A percentile compares a stretch with the other conserved stretches of the same genome.
These are phyloP conservation scores for Parietichytrium sp. DNA, from an alignment of 108 stramenopile species.

Conservation along the genomic window DNA sequence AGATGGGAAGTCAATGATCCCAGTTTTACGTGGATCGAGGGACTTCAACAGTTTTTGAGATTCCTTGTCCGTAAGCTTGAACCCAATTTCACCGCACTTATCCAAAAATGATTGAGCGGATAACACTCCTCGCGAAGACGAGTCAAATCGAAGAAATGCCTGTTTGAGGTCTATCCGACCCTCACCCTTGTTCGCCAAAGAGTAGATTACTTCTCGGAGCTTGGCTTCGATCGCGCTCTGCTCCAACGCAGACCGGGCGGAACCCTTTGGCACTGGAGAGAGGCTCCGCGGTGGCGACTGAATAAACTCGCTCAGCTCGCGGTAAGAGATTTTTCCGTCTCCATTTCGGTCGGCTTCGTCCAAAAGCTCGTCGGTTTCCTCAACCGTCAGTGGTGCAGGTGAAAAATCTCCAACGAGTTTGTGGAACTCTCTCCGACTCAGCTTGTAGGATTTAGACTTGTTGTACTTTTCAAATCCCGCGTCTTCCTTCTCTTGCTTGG, in stretches of 20 bases:
- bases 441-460: not conserved
- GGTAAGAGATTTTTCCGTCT: not conserved
- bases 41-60: not conserved
- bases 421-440: not conserved
- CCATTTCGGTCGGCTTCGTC: not conserved
- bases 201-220: not conserved
- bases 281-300: not conserved
- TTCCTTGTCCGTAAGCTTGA: not conserved
- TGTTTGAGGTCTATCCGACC: not conserved
- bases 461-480: not conserved
- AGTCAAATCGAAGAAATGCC: not conserved
- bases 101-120: not conserved
- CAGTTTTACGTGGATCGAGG: not conserved
- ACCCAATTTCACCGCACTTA: not conserved
- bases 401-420: not conserved
- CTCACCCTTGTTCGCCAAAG: not conserved
- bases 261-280: not conserved
- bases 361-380: not conserved
- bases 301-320: not conserved
- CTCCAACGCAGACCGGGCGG: not conserved
- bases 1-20: slow-evolving; percentile 15
- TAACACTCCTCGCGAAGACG: not conserved
- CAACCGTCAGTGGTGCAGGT: not conserved
- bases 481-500: no score
- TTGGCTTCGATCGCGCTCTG: not conserved